These are phyloP conservation scores for Sphagnum contortum DNA, from an alignment of 225 moss, liverwort and hornwort genomes.

Conservation along the genomic window DNA sequence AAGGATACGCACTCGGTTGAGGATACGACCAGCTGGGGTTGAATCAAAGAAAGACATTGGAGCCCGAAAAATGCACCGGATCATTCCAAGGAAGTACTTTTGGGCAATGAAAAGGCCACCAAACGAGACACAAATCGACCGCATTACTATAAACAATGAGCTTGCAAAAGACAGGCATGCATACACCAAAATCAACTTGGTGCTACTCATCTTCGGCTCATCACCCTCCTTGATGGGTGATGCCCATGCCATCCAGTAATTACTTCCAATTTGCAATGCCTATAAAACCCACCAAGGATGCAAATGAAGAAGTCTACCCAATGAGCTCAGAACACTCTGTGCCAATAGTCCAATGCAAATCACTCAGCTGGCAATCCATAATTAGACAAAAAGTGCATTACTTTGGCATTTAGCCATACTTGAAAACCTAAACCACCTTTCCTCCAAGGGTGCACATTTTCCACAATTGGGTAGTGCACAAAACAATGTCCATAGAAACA, in stretches of 20 bases:
- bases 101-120: constrained; percentile 38
- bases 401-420: neutral
- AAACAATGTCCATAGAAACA: neutral
- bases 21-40: constrained; percentile 50
- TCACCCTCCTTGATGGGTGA: constrained; percentile 38
- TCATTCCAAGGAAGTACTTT: constrained; percentile 47
- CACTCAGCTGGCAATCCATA: neutral
- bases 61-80: constrained; percentile 54
- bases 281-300: constrained; percentile 4
- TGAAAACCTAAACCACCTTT: neutral
- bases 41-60: constrained; percentile 64
- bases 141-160: constrained; percentile 40
- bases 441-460: neutral
- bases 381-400: neutral
- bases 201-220: constrained; percentile 26
- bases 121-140: constrained; percentile 27
- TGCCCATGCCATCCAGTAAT: constrained; percentile 63
- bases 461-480: neutral
- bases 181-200: constrained; percentile 40
- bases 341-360: neutral
- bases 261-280: constrained; percentile 40
- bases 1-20: constrained; percentile 33
- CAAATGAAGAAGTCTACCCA: neutral
- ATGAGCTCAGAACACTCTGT: neutral
- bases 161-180: constrained; percentile 36